Evolutionary conservation across 2,329 filamentous ascomycete species (phyloP).

Genomic region (Decorospora gaudefroyi): DNA sequence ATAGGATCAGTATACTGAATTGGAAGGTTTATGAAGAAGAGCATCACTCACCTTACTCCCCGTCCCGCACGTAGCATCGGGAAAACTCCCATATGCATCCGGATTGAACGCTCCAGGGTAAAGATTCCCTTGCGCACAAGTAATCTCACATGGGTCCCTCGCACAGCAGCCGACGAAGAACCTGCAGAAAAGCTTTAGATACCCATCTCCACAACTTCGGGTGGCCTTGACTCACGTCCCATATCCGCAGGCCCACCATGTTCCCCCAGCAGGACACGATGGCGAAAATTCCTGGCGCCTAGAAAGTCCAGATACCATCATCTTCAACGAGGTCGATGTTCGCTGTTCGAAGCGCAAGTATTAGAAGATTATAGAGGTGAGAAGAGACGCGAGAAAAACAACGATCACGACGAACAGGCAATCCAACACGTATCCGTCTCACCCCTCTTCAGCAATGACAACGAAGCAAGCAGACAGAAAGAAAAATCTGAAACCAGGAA

Average conservation of each 20-base stretch:
- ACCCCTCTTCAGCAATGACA: too few relatives aligned
- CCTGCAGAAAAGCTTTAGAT: constrained; percentile 5
- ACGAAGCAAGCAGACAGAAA: neutral
- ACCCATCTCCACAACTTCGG: too few relatives aligned
- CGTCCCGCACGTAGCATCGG: constrained; percentile 37
- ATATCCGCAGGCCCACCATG: constrained; percentile 45
- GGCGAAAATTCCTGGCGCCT: constrained; percentile 32
- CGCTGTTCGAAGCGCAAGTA: neutral
- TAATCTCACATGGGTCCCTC: constrained; percentile 42
- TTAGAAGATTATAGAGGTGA: too few relatives aligned
- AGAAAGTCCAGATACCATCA: constrained; percentile 8
- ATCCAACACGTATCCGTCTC: neutral
- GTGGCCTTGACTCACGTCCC: constrained; percentile 19
- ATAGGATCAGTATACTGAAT: neutral
- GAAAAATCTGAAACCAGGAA: neutral
- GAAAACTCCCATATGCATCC: constrained; percentile 36
- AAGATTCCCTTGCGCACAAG: constrained; percentile 41
- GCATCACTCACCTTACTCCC: constrained; percentile 10
- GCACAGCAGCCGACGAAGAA: constrained; percentile 49
- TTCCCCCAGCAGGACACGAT: constrained; percentile 42
- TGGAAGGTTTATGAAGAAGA: neutral
- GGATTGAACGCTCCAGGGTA: constrained; percentile 42
- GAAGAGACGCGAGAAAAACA: too few relatives aligned
- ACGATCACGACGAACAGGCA: neutral
- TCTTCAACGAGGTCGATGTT: neutral